phyloP scores from a whole-genome alignment of 371 early-diverging fungal genomes.

The Mortierella sp. region DNA sequence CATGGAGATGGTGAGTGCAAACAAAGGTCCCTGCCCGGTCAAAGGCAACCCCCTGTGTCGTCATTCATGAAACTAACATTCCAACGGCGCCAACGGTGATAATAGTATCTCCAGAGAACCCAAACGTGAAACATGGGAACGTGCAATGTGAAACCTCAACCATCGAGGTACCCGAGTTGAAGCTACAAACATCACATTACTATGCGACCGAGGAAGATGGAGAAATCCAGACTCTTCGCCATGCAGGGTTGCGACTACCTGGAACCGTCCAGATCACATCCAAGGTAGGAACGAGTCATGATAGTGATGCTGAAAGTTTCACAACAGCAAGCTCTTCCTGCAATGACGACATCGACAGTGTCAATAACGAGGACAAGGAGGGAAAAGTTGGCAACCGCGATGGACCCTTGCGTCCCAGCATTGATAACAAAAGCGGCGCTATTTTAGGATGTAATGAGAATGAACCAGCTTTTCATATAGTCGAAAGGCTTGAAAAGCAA shows the following conservation, averaged over 20 bases:
- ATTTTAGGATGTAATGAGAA: not conserved
- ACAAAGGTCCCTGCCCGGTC: not conserved
- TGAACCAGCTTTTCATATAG: not conserved
- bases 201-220: not conserved
- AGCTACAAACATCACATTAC: too few species aligned
- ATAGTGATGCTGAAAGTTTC: constrained; percentile 10
- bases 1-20: not conserved
- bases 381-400: not conserved
- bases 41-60: not conserved
- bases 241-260: not conserved
- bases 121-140: not conserved
- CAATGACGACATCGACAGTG: not conserved
- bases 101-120: not conserved
- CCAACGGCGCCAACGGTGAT: not conserved
- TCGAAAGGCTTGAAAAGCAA: not conserved
- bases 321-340: constrained; percentile 11
- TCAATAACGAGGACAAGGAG: not conserved
- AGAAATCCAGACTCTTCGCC: not conserved
- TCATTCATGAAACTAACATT: not conserved
- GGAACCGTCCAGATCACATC: not conserved
- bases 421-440: not conserved
- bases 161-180: not conserved
- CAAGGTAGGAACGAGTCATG: not conserved
- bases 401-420: not conserved
- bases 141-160: not conserved